Evolutionary conservation across 176 grass and related monocot species (phyloP).

Genomic region (Elymus sibiricus): DNA sequence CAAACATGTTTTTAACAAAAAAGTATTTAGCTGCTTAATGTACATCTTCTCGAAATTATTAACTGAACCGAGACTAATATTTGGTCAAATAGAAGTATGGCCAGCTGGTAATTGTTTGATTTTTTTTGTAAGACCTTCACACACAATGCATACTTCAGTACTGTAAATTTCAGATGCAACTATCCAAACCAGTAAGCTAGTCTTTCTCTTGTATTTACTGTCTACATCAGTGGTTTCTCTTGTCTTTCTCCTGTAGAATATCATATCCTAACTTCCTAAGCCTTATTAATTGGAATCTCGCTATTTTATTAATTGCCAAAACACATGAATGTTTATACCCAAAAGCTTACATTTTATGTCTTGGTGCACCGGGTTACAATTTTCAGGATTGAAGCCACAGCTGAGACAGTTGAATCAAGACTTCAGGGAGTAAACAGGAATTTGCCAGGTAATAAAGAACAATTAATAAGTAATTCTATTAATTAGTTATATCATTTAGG

Average conservation of each 20-base stretch:
- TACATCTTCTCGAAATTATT: neutral
- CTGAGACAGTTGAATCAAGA: conserved; percentile 5
- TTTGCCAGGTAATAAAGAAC: neutral
- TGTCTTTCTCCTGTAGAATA: neutral
- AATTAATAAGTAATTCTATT: neutral
- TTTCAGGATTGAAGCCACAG: neutral
- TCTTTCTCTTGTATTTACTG: neutral
- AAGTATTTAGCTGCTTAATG: neutral
- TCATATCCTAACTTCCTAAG: too few relatives aligned
- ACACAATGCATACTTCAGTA: neutral
- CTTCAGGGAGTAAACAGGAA: neutral
- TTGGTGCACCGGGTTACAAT: neutral
- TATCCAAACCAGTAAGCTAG: neutral
- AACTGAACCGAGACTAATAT: neutral
- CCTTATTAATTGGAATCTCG: neutral
- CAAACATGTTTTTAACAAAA: too few relatives aligned
- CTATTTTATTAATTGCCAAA: neutral
- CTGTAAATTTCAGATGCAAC: neutral
- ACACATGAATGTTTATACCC: neutral
- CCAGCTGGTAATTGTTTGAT: neutral
- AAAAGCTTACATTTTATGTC: neutral
- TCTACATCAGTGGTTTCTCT: neutral
- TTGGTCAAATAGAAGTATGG: neutral
- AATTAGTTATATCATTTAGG: neutral
- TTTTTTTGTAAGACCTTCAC: neutral